Evolutionary conservation across 108 stramenopile genomes (phyloP), one percentile per base, ranked within the genome.

Genomic region (Epithemia pelagica): DNA sequence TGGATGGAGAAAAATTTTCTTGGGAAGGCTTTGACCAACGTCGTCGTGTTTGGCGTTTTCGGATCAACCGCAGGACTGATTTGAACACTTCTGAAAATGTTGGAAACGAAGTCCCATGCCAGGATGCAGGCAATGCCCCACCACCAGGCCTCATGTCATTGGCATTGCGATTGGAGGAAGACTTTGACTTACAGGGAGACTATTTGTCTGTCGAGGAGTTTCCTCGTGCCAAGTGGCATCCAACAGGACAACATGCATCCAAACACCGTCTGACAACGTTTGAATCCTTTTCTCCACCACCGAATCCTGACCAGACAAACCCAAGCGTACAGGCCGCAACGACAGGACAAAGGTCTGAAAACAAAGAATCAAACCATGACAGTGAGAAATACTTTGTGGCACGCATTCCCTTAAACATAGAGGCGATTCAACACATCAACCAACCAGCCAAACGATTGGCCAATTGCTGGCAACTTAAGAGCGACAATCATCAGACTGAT

Each of bases 21-120:
- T 79, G 75, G 67, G 84, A 87, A 65, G 89, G 89, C 2, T 90
- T 83, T 75, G 86, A 84, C 65, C 70, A 79, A 70, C 72, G 84
- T 53, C 70, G 81, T 58, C 67, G 71, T 37, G 83, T 87, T n/a
- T 76, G 80, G 56, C 62, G 81, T 8, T 90, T 76, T 72, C 31
- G 53, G 0, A 25, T 56, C 10, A n/a, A n/a, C n/a, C n/a, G n/a
- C n/a, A n/a, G n/a, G n/a, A 24, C 53, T n/a, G 77, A 73, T 59
- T 28, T 51, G 21, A 2, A 24, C 15, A 51, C 67, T 61, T 2
- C 21, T 28, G 1, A 30, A 33, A 19, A 33, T 2, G 25, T 58
- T 7, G 23, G 57, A 2, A 23, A 30, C 5, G 20, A 18, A 8
- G 22, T 58, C 21, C n/a, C n/a, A n/a, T n/a, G n/a, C n/a, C n/a